Conservation (phyloP, 2,329 filamentous ascomycete species). For the Hymenotorrendiella dingleyae region DNA sequence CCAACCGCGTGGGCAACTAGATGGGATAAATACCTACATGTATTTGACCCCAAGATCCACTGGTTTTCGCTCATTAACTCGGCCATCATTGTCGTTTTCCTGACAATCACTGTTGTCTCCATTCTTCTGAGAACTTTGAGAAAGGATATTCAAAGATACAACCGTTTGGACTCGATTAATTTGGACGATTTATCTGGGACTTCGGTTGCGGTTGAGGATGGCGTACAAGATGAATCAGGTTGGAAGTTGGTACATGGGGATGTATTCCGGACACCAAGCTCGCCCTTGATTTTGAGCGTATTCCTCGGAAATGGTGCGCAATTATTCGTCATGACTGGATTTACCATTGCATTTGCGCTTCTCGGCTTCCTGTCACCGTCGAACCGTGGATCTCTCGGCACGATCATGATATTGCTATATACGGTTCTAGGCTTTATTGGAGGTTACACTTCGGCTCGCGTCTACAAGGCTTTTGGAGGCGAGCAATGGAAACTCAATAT, state of each 20-base stretch:
- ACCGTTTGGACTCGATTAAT: constrained; percentile 84
- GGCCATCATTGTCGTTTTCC: constrained; percentile 86
- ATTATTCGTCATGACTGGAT: constrained; percentile 94
- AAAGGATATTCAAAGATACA: constrained; percentile 96
- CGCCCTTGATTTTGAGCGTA: constrained; percentile 77
- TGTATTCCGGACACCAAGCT: constrained; percentile 83
- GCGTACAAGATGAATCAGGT: constrained; percentile 93
- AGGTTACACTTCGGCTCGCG: constrained; percentile 79
- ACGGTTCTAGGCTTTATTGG: constrained; percentile 89
- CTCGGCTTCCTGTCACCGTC: constrained; percentile 93
- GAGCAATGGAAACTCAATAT: constrained; percentile 96
- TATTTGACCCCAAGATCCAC: constrained; percentile 96
- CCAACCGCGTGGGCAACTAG: constrained; percentile 88
- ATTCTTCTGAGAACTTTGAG: constrained; percentile 80
- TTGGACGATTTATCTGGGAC: constrained; percentile 83
- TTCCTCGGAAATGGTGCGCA: constrained; percentile 91
- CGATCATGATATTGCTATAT: constrained; percentile 88
- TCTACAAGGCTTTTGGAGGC: constrained; percentile 92
- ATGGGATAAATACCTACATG: constrained; percentile 98
- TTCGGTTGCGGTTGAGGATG: constrained; percentile 73
- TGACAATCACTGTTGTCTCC: constrained; percentile 88
- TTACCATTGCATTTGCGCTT: constrained; percentile 88
- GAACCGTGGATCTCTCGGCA: constrained; percentile 88
- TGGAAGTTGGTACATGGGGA: constrained; percentile 99
- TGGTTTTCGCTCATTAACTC: constrained; percentile 99